These are phyloP conservation scores for Picochlorum sp. DNA, from an alignment of 139 green algal genomes.

Conservation along the genomic window DNA sequence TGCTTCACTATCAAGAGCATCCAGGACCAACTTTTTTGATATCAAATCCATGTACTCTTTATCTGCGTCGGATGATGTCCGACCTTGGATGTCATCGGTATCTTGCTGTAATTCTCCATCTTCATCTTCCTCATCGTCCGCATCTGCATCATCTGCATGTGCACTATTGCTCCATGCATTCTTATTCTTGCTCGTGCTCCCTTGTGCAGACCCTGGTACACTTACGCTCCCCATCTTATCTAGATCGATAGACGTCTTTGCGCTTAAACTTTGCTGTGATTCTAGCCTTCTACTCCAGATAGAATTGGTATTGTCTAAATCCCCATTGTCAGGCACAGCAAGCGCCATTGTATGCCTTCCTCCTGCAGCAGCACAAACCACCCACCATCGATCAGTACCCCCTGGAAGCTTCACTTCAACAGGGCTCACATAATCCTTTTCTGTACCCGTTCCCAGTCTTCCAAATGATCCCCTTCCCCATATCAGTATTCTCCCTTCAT, in stretches of 20 bases:
- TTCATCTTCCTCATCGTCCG: slow-evolving; percentile 1
- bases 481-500: slow-evolving; percentile 31
- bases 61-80: background rate
- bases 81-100: background rate
- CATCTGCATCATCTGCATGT: slow-evolving; percentile 2
- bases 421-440: slow-evolving; percentile 49
- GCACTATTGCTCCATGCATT: too few species aligned
- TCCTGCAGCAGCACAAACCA: slow-evolving; percentile 44
- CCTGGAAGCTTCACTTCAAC: slow-evolving; percentile 52
- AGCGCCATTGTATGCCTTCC: slow-evolving; percentile 62
- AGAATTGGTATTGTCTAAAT: slow-evolving; percentile 6
- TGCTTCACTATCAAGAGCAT: too few species aligned
- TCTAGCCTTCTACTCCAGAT: background rate
- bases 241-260: too few species aligned
- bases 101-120: slow-evolving; percentile 2
- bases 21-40: too few species aligned
- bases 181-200: too few species aligned
- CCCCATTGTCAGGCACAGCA: slow-evolving; percentile 49
- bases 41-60: background rate
- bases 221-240: too few species aligned
- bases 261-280: too few species aligned
- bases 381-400: slow-evolving; percentile 59
- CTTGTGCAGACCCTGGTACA: too few species aligned
- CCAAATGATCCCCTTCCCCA: slow-evolving; percentile 26
- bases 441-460: slow-evolving; percentile 32